Conservation (phyloP, 2,329 filamentous ascomycete species). For the Phyllosticta citriasiana region DNA sequence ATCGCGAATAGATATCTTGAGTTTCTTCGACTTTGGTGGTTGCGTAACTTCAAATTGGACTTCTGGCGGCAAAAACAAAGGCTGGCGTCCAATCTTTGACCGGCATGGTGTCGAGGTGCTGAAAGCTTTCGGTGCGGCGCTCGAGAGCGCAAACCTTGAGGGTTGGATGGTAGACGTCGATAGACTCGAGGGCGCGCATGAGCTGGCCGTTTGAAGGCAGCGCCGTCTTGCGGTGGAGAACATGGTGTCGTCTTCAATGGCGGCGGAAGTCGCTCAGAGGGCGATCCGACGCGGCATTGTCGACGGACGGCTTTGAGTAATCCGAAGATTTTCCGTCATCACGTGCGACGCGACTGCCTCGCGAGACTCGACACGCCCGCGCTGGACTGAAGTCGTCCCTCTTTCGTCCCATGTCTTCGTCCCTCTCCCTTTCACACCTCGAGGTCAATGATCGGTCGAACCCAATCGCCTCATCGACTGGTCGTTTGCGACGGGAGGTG, state of each 20-base stretch:
- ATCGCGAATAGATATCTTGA: constrained; percentile 50
- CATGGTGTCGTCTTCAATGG: constrained; percentile 39
- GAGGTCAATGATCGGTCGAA: too few relatives aligned
- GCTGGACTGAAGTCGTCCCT: too few relatives aligned
- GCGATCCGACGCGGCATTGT: neutral
- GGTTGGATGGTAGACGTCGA: constrained; percentile 46
- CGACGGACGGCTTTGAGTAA: neutral
- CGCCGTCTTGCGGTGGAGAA: constrained; percentile 54
- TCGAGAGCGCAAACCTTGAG: neutral
- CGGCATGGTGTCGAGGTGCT: constrained; percentile 55
- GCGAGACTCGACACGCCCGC: too few relatives aligned
- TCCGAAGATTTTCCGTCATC: neutral
- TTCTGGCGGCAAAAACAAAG: constrained; percentile 30
- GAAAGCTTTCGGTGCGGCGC: constrained; percentile 46
- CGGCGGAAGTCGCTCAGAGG: neutral
- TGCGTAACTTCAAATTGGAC: constrained; percentile 64
- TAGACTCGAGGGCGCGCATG: constrained; percentile 29
- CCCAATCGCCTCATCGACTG: too few relatives aligned
- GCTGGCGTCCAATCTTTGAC: constrained; percentile 77
- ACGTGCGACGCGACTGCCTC: neutral
- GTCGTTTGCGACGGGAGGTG: too few relatives aligned
- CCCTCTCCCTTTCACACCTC: too few relatives aligned
- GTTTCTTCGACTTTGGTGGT: constrained; percentile 46
- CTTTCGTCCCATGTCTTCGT: too few relatives aligned
- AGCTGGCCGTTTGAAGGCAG: constrained; percentile 42